Evolutionary conservation across 257 asterid genomes (phyloP), one percentile per base, ranked within the genome.

Genomic region (Schizonepeta tenuifolia): DNA sequence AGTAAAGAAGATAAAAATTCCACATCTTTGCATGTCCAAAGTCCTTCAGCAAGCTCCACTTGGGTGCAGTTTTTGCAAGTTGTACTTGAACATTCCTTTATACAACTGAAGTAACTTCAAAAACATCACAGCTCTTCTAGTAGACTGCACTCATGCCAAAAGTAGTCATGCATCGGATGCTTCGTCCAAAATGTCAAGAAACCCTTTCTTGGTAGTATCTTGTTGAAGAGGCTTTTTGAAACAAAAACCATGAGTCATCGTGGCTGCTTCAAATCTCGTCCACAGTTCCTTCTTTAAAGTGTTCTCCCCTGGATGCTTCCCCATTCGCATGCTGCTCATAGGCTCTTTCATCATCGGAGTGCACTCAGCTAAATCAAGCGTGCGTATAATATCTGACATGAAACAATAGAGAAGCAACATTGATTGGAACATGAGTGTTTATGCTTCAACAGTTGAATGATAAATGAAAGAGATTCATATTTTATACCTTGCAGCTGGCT

Each of bases 201-300:
- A 95, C 57, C 93, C 93, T 76, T 83, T 90, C 24, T 65, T 65
- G 20, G 72, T 12, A 50, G 73, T 62, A 51, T 79, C 68, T 66
- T 72, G 84, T 9, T 61, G 24, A 71, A 51, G 43, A 55, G 87
- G 46, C 40, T 28, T 62, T 15, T 67, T 61, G 80, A 82, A 81
- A 70, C 69, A 66, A 56, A 78, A 68, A 50, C 75, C 91, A 77
- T 70, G 74, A 58, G 80, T 65, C 0, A 96, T 82, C 0, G 96
- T 82, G 44, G 92, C 99, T 69, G 92, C 99, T 69, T 95, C 99
- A 77, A 95, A 95, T 78, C 68, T 86, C 15, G 83, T 73, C 98
- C 99, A 95, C 0, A 95, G 83, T 65, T 95, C 99, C 72, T 78
- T 92, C 94, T 95, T 95, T 65, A 95, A 83, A n/a, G 99, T 95